A percentile compares a stretch with the other conserved stretches of the same genome.
Evolutionary conservation across 495 filamentous ascomycete genomes (phyloP).

Genomic region (Glarea lozoyensis): DNA sequence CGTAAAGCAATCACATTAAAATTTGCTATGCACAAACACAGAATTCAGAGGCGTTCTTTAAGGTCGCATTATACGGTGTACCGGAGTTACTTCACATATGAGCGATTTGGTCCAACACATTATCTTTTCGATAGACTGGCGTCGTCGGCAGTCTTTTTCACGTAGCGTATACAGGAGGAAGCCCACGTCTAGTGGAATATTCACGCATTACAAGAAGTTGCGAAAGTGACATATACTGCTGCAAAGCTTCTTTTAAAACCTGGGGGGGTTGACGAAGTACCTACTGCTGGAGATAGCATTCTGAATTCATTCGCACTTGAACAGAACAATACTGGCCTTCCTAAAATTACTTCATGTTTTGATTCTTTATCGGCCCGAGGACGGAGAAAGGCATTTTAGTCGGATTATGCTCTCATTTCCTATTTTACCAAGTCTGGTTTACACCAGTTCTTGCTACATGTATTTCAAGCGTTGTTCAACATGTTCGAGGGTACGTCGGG

Average conservation of each 20-base stretch:
- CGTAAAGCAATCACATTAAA: conserved; percentile 15
- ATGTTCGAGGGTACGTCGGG: conserved; percentile 6
- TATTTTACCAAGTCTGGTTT: conserved; percentile 1
- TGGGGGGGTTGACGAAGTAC: too few species aligned
- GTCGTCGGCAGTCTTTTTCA: conserved; percentile 17
- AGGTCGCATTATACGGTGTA: conserved; percentile 23
- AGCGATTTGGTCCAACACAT: conserved; percentile 19
- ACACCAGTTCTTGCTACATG: conserved; percentile 6
- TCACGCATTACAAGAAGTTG: conserved; percentile 11
- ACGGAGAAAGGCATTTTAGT: conserved; percentile 14
- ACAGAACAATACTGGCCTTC: neutral
- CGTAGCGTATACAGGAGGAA: conserved; percentile 9
- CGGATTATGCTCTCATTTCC: conserved; percentile 9
- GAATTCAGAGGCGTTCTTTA: conserved; percentile 27
- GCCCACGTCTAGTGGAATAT: conserved; percentile 3
- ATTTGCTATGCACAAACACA: conserved; percentile 23
- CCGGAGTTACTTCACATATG: conserved; percentile 21
- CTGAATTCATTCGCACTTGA: conserved; percentile 7
- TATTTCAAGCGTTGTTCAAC: conserved; percentile 16
- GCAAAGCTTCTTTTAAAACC: too few species aligned
- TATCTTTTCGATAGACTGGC: conserved; percentile 22
- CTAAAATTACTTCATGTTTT: conserved; percentile 11
- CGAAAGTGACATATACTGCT: conserved; percentile 17
- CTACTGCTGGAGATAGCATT: conserved; percentile 2
- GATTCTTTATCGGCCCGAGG: too few species aligned